A percentile compares a stretch with the other conserved stretches of the same genome.
Conservation (phyloP, 441 rosid genomes). For the Metrosideros polymorpha region DNA sequence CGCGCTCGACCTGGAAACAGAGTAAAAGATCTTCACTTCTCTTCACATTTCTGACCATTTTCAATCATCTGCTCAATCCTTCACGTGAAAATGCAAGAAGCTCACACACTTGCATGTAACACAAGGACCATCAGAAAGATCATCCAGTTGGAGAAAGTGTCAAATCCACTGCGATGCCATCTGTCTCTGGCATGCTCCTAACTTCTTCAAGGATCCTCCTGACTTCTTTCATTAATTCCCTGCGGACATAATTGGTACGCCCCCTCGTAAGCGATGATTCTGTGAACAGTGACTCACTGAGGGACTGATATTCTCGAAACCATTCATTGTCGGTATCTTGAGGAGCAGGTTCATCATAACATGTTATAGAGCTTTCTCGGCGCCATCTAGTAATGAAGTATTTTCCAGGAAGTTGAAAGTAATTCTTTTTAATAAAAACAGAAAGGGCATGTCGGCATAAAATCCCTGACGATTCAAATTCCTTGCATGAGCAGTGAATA, state of each 20-base stretch:
- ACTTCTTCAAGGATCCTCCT: conserved; percentile 47
- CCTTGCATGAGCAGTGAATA: conserved; percentile 87
- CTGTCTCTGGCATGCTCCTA: conserved; percentile 37
- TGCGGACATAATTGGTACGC: conserved; percentile 43
- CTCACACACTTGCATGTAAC: background rate
- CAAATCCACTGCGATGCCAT: conserved; percentile 21
- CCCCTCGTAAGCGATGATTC: conserved; percentile 60
- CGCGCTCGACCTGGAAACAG: background rate
- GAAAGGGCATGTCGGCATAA: conserved; percentile 75
- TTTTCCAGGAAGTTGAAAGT: conserved; percentile 70
- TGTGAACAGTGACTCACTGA: conserved; percentile 46
- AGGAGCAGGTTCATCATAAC: conserved; percentile 28
- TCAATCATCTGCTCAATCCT: background rate
- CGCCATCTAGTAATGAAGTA: conserved; percentile 70
- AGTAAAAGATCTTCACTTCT: background rate
- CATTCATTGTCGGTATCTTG: conserved; percentile 37
- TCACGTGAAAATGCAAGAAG: background rate
- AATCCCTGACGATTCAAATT: conserved; percentile 73
- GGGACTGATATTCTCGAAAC: conserved; percentile 55
- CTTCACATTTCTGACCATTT: background rate
- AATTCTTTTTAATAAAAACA: conserved; percentile 54
- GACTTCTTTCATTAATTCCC: conserved; percentile 34
- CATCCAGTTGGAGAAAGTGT: conserved; percentile 21
- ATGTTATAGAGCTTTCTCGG: conserved; percentile 29
- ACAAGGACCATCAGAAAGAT: background rate